Evolutionary conservation across 2,329 filamentous ascomycete species (phyloP), one percentile per base, ranked within the genome.

Genomic region (Pseudopyrenochaeta lycopersici): DNA sequence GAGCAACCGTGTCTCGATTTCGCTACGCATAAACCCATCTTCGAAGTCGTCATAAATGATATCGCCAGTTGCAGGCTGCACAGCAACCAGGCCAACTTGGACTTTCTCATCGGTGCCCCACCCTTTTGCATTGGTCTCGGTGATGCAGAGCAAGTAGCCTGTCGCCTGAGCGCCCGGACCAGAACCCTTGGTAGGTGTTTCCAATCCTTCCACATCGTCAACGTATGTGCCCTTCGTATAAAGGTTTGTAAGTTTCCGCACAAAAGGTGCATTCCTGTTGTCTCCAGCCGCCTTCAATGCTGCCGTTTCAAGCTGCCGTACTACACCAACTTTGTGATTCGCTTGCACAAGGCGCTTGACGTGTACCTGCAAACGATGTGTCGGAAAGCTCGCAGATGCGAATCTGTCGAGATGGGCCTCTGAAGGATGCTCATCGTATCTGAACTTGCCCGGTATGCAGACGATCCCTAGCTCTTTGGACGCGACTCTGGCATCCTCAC

Each of bases 191-290:
- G 78, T 65, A 9, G 61, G 50, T 2, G 62, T 54, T 46, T 90
- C 89, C 4, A 97, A 77, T 21, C 91, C 91, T 58, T 95, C 94
- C 9, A 91, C 84, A 73, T 99, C 95, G 70, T 98, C 95, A 51
- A 99, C 89, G 66, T 98, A 99, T 2, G 95, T 99, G 38, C 93
- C 95, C 75, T 98, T 99, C 7, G 95, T 99, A 77, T 99, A 99
- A 6, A 99, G 83, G 70, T 96, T 97, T 14, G 95, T 98, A 67
- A 99, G 86, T 67, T 96, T 95, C 31, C 95, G 88, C 32, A 92
- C 86, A 66, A 99, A 99, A 0, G 95, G 93, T 0, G 92, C 86
- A 70, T 97, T 97, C 52, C 91, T 87, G 75, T 98, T 99, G 72
- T 97, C 92, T 39, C 95, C 94, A 1, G 88, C 95, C 60, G 96